A percentile compares a stretch with the other conserved stretches of the same genome.
Evolutionary conservation across 2,329 filamentous ascomycete genomes (phyloP).

Genomic region (Fusarium illudens): DNA sequence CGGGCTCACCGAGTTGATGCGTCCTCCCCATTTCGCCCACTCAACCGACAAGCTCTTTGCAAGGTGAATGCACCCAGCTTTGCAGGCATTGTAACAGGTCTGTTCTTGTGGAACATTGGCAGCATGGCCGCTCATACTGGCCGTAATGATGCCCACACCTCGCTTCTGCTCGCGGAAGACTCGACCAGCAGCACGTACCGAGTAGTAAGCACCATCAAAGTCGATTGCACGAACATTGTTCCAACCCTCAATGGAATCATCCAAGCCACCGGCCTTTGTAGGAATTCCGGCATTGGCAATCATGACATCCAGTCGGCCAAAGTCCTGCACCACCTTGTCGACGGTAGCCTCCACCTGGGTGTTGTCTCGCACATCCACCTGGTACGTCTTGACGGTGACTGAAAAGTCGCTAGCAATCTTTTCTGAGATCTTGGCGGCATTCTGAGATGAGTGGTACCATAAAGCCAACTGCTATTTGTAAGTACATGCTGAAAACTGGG

Average conservation of each 20-base stretch:
- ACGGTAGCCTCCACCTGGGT: slow-evolving; percentile 43
- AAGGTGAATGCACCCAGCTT: slow-evolving; percentile 54
- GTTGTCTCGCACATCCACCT: slow-evolving; percentile 28
- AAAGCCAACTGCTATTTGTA: slow-evolving; percentile 16
- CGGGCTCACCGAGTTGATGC: slow-evolving; percentile 52
- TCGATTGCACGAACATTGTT: slow-evolving; percentile 38
- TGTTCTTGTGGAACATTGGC: slow-evolving; percentile 52
- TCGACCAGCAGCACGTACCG: slow-evolving; percentile 44
- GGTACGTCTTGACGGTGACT: slow-evolving; percentile 27
- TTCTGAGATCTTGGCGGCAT: slow-evolving; percentile 8
- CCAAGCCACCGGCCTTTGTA: slow-evolving; percentile 34
- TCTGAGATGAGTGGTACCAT: slow-evolving; percentile 22
- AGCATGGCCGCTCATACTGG: slow-evolving; percentile 47
- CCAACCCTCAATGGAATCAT: slow-evolving; percentile 44
- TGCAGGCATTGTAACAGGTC: slow-evolving; percentile 55
- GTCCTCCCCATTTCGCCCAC: slow-evolving; percentile 53
- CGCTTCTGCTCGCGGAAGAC: slow-evolving; percentile 46
- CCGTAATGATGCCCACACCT: slow-evolving; percentile 48
- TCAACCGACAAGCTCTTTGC: slow-evolving; percentile 54
- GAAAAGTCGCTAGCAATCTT: slow-evolving; percentile 25
- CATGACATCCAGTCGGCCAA: slow-evolving; percentile 39
- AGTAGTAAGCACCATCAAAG: slow-evolving; percentile 46
- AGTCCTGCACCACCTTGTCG: slow-evolving; percentile 39
- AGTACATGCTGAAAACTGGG: background rate
- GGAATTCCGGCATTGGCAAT: slow-evolving; percentile 45